Base-by-base conservation (phyloP, 176 grass and related monocot species). In the Hyparrhenia diplandra region DNA sequence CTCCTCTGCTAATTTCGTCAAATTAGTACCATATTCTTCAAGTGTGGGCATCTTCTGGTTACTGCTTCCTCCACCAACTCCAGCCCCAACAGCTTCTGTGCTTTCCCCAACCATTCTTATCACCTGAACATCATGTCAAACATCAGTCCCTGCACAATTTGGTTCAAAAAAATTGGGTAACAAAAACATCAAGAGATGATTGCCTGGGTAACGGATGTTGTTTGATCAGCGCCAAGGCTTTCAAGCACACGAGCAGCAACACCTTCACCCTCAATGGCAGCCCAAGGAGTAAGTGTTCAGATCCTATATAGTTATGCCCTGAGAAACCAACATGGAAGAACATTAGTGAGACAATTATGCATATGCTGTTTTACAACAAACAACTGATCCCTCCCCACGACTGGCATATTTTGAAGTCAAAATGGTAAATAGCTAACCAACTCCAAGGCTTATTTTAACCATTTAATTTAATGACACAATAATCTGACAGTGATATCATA, bases 91-190 rank as follows among this genome's bases (percentile, higher is more conserved):
- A 67, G 88, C 88, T 90, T 98, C 95, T 5, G 95, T 87, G 73
- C 88, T 94, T 81, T 98, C 95, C 30, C 95, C 95, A 72, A 98
- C 90, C 95, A 98, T 98, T 84, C 95, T 73, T 94, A 98, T 98
- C 64, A 98, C 95, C 95, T 98, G 71, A n/a, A 83, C 34, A 58
- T 41, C 45, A 77, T 67, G 55, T 84, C 57, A 37, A 18, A 85
- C 8, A 41, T 85, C 10, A 81, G 23, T 54, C 28, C 31, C 40
- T 67, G 29, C 43, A 5, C 21, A 7, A 79, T 7, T 81, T 73
- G 13, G 30, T 42, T 14, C 76, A 18, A 10, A 73, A 11, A 55
- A 55, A 29, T 67, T 30, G 17, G 12, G 67, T 69, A 76, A 69
- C 41, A 1, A 13, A 35, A 85, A 42, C 31, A 64, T 14, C 55